phyloP scores from a whole-genome alignment of 805 yeast genomes.

The Maudiozyma serrabonitensis region DNA sequence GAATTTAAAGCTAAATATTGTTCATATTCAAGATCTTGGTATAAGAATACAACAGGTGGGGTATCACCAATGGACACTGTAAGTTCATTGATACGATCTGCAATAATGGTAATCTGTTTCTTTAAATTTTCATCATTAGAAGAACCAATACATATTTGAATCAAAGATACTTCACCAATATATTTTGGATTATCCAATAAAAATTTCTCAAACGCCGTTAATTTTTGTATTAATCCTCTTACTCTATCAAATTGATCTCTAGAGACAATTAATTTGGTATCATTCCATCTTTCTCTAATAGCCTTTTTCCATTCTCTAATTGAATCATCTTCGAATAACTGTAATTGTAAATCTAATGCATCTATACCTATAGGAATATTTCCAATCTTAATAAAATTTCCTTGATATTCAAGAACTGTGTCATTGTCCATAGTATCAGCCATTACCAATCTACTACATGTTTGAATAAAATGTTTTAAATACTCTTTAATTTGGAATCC shows the following conservation, averaged over 20 bases:
- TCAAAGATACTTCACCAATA: constrained; percentile 58
- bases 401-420: constrained; percentile 43
- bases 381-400: constrained; percentile 44
- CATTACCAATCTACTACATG: constrained; percentile 72
- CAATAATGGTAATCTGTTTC: constrained; percentile 61
- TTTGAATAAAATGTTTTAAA: constrained; percentile 85
- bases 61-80: constrained; percentile 59
- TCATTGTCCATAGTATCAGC: constrained; percentile 58
- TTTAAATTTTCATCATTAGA: constrained; percentile 55
- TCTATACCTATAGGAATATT: constrained; percentile 79
- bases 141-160: constrained; percentile 70
- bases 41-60: constrained; percentile 80
- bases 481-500: constrained; percentile 90
- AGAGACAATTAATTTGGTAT: constrained; percentile 62
- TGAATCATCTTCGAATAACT: constrained; percentile 37
- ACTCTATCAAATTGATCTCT: constrained; percentile 83
- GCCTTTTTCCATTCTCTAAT: constrained; percentile 58
- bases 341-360: constrained; percentile 42
- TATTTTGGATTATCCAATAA: constrained; percentile 62
- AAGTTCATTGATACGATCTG: constrained; percentile 74
- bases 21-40: constrained; percentile 79
- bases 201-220: constrained; percentile 77
- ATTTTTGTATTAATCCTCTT: constrained; percentile 80
- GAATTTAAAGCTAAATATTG: constrained; percentile 78
- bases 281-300: constrained; percentile 71